phyloP scores from a whole-genome alignment of 2,329 filamentous ascomycete species.

The Neurospora sp. region DNA sequence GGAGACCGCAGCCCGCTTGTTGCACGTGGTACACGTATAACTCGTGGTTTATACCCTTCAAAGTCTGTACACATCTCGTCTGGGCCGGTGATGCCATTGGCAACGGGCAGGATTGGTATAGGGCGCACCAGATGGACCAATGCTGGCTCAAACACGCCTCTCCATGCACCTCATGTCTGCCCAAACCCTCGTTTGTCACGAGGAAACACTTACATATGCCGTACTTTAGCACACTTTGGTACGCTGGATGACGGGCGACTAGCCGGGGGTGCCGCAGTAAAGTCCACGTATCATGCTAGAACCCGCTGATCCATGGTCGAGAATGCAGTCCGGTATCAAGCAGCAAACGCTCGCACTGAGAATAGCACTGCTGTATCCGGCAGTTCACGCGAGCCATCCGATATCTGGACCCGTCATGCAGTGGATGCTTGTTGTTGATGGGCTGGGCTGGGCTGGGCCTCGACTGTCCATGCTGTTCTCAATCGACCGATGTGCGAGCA shows the following conservation, averaged over 20 bases:
- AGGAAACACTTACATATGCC: background rate
- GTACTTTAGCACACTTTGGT: background rate
- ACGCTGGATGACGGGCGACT: conserved; percentile 6
- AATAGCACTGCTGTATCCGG: background rate
- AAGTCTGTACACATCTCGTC: background rate
- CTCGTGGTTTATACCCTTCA: background rate
- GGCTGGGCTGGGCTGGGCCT: background rate
- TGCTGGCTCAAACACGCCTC: background rate
- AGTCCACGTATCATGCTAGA: conserved; percentile 17
- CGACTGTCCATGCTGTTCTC: background rate
- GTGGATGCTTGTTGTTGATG: background rate
- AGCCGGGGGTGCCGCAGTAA: conserved; percentile 8
- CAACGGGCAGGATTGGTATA: background rate
- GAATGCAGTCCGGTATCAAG: background rate
- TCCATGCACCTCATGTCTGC: background rate
- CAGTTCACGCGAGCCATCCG: background rate
- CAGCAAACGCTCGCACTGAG: background rate
- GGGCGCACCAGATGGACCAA: background rate
- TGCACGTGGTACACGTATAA: conserved; percentile 15
- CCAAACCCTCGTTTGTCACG: conserved; percentile 6
- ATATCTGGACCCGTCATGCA: background rate
- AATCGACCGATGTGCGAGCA: background rate
- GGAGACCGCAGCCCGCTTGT: conserved; percentile 15
- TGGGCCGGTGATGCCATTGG: background rate
- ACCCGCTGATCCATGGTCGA: conserved; percentile 12